Base-by-base conservation (phyloP, 352 stramenopile genomes). In the Phytophthora ramorum region DNA sequence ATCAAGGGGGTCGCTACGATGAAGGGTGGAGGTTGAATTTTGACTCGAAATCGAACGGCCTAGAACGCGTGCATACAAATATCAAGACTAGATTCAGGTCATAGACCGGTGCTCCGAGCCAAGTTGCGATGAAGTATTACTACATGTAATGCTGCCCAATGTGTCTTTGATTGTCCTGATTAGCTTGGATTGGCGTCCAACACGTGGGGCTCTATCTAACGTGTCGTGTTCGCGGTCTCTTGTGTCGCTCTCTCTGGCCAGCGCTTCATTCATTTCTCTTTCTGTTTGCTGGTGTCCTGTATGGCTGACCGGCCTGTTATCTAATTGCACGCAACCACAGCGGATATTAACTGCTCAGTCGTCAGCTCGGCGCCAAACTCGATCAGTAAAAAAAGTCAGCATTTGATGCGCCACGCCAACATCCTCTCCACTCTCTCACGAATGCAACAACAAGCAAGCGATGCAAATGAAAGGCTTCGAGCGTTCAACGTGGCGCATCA, bases 341-440 rank as follows among this genome's bases (percentile, higher is more conserved):
- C 50, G 56, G 45, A 82, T 75, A 89, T 92, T 92, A 92, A 87
- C 83, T 92, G 73, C 76, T 92, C 81, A 83, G 83, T 89, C 66
- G 83, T 92, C 83, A 92, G 83, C 73, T 69, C 63, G 13, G 38
- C 58, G 66, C 48, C 56, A 47, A 43, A 50, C 47, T 48, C 45
- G 28, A 10, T 28, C 14, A 38, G 20, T 24, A 16, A 20, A 61
- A 20, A 61, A 47, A 12, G 35, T 19, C 16, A 34, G 71, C 50
- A 45, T 56, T 54, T 14, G 30, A 56, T 53, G 51, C 55, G 6
- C 54, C 61, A 67, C 47, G 46, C 56, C 32, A 61, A 40, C 12
- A 20, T 62, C 37, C 26, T 34, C 22, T 46, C 35, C 19, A 50
- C 38, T 20, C 20, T 49, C 19, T 54, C 37, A 13, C 17, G 9